These are phyloP conservation scores for Xylaria sp. DNA, from an alignment of 2,329 filamentous ascomycete genomes.

Conservation along the genomic window DNA sequence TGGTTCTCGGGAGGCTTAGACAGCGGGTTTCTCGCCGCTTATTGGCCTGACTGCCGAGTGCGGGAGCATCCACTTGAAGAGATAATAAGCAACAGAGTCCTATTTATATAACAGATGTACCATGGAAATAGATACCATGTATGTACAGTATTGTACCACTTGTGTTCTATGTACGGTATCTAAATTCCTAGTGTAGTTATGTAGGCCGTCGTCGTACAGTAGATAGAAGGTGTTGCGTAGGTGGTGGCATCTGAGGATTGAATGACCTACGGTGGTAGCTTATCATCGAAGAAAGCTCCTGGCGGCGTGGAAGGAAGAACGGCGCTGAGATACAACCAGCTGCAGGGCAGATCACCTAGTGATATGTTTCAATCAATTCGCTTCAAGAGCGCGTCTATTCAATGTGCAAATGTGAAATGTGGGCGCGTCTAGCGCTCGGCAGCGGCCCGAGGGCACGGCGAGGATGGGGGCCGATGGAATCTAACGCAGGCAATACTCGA, in stretches of 20 bases:
- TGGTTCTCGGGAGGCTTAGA: conserved; percentile 36
- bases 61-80: conserved; percentile 28
- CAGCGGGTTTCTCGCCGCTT: conserved; percentile 11
- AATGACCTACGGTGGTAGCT: conserved; percentile 4
- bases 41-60: conserved; percentile 33
- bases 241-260: conserved; percentile 25
- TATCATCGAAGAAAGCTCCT: conserved; percentile 2
- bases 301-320: conserved; percentile 20
- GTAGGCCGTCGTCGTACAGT: not conserved
- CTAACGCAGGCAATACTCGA: not conserved
- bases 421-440: conserved; percentile 38
- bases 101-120: conserved; percentile 38
- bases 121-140: conserved; percentile 11
- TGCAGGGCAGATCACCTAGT: conserved; percentile 32
- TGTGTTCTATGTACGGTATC: not conserved
- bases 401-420: conserved; percentile 29
- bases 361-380: conserved; percentile 26
- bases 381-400: conserved; percentile 35
- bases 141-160: not conserved
- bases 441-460: conserved; percentile 36
- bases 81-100: conserved; percentile 34
- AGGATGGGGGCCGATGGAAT: conserved; percentile 35
- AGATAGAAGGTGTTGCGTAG: conserved; percentile 1
- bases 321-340: conserved; percentile 12
- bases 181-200: conserved; percentile 4